Evolutionary conservation across 1,284 basidiomycete genomes (phyloP).

Genomic region (Pseudozyma hubeiensis): DNA sequence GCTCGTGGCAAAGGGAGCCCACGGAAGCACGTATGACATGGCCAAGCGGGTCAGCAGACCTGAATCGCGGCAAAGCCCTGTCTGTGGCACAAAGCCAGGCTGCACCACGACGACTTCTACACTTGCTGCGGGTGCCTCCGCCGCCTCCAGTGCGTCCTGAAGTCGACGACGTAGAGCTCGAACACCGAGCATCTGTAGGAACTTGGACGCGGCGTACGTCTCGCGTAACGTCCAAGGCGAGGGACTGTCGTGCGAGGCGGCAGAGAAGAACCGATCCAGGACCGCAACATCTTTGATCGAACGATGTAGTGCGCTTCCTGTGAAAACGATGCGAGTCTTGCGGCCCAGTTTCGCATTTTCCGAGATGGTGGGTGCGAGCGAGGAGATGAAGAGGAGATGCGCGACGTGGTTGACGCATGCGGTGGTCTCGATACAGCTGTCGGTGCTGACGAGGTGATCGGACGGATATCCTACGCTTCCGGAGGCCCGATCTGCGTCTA

Average conservation of each 20-base stretch:
- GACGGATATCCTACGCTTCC: conserved; percentile 4
- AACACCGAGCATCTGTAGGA: conserved; percentile 50
- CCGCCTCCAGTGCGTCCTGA: conserved; percentile 4
- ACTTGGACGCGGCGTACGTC: conserved; percentile 49
- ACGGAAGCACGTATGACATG: conserved; percentile 45
- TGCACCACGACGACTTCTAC: conserved; percentile 45
- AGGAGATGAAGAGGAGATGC: conserved; percentile 45
- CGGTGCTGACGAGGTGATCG: conserved; percentile 23
- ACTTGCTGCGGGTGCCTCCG: not conserved
- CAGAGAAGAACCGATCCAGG: conserved; percentile 30
- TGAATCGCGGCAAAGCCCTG: conserved; percentile 32
- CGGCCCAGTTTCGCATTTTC: conserved; percentile 24
- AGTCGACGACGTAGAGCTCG: conserved; percentile 40
- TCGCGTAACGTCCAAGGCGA: conserved; percentile 37
- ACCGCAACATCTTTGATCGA: conserved; percentile 23
- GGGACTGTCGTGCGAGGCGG: conserved; percentile 7
- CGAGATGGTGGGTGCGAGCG: conserved; percentile 24
- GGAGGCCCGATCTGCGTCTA: conserved; percentile 19
- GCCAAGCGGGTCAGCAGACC: conserved; percentile 22
- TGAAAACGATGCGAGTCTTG: conserved; percentile 52
- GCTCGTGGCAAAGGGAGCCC: conserved; percentile 37
- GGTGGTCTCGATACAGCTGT: conserved; percentile 38
- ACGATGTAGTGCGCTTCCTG: conserved; percentile 45
- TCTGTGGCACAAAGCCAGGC: conserved; percentile 49
- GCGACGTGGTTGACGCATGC: conserved; percentile 53